phyloP scores from a whole-genome alignment of 1,284 basidiomycete species.

The Prillingera fragicola region DNA sequence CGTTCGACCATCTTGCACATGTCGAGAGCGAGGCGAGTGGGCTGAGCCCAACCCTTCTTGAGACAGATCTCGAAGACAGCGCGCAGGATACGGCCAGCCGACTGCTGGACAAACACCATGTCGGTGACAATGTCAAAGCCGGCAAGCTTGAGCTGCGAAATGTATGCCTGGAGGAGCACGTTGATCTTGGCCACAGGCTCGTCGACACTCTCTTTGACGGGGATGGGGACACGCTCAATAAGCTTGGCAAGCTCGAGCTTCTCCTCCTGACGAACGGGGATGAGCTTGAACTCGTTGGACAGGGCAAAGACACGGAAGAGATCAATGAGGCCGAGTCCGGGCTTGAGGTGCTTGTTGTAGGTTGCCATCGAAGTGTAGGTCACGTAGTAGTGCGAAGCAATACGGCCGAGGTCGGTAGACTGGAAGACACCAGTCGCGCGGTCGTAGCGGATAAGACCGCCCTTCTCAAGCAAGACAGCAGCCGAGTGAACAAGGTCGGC shows the following conservation, averaged over 20 bases:
- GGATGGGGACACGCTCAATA: conserved; percentile 91
- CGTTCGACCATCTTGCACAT: conserved; percentile 97
- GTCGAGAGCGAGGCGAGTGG: conserved; percentile 83
- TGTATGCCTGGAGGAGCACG: conserved; percentile 89
- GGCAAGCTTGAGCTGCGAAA: conserved; percentile 89
- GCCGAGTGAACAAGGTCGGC: conserved; percentile 94
- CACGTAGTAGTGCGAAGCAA: conserved; percentile 96
- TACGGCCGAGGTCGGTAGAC: conserved; percentile 84
- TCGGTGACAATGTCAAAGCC: conserved; percentile 96
- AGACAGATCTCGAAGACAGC: conserved; percentile 98
- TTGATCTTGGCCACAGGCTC: conserved; percentile 98
- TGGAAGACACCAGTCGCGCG: conserved; percentile 82
- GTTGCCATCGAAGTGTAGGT: conserved; percentile 93
- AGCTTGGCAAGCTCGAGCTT: conserved; percentile 89
- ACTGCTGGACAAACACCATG: conserved; percentile 95
- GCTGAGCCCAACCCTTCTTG: conserved; percentile 95
- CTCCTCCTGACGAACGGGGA: conserved; percentile 77
- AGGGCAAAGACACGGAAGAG: conserved; percentile 94
- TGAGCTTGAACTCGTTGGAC: conserved; percentile 93
- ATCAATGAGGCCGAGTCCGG: conserved; percentile 82
- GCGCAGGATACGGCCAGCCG: conserved; percentile 85
- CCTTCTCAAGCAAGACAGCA: conserved; percentile 88
- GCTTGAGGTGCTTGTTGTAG: conserved; percentile 90
- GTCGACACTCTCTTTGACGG: conserved; percentile 93
- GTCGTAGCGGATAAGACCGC: conserved; percentile 89